Conservation (phyloP, 306 rosid species). For the Betula pendula region DNA sequence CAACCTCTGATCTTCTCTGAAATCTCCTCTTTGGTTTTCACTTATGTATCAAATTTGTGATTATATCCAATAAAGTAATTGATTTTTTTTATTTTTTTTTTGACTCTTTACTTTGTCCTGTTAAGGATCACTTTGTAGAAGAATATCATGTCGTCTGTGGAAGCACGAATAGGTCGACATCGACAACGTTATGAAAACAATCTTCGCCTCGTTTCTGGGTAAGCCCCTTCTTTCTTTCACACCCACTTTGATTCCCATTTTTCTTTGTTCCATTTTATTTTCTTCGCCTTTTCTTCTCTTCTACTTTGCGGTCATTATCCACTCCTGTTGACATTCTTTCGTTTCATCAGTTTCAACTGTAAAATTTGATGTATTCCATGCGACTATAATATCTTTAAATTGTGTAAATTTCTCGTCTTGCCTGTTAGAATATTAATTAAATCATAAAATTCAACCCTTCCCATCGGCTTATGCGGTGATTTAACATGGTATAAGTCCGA, state of each 20-base stretch:
- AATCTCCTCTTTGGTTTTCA: not conserved
- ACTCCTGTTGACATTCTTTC: too few relatives aligned
- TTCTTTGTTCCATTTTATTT: conserved; percentile 10
- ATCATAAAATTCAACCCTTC: too few relatives aligned
- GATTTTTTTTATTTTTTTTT: not conserved
- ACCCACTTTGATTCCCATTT: not conserved
- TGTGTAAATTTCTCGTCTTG: not conserved
- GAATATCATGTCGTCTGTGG: conserved; percentile 44
- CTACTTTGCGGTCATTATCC: not conserved
- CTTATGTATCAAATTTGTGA: not conserved
- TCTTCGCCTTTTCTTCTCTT: not conserved
- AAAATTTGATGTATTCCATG: too few relatives aligned
- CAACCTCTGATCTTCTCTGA: not conserved
- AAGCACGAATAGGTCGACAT: conserved; percentile 68
- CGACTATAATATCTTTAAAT: not conserved
- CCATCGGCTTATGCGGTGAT: too few relatives aligned
- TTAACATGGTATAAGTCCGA: too few relatives aligned
- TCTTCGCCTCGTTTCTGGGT: conserved; percentile 89
- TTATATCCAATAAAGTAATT: too few relatives aligned
- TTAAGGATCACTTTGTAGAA: conserved; percentile 19
- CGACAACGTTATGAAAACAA: conserved; percentile 74
- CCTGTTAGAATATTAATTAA: not conserved
- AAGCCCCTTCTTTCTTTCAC: conserved; percentile 7
- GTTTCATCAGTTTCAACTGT: too few relatives aligned
- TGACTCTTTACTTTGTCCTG: conserved; percentile 7